phyloP scores from a whole-genome alignment of 768 basidiomycete genomes.

The Podaxis sp. region DNA sequence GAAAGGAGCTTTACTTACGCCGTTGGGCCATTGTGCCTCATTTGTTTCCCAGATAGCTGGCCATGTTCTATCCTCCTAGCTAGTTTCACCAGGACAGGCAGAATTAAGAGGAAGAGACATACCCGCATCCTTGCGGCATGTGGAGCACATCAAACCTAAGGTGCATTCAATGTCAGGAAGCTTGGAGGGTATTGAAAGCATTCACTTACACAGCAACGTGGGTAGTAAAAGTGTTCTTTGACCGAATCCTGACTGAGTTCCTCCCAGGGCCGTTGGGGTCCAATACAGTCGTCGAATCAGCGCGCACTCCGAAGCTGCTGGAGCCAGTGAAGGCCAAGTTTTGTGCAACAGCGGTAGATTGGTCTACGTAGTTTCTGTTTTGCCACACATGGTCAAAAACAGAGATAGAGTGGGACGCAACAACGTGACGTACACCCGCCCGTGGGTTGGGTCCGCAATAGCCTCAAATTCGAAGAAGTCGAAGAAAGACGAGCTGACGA shows the following conservation, averaged over 20 bases:
- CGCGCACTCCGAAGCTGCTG: slow-evolving; percentile 40
- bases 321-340: slow-evolving; percentile 52
- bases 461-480: slow-evolving; percentile 43
- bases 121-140: slow-evolving; percentile 35
- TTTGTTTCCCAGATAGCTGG: slow-evolving; percentile 56
- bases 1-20: slow-evolving; percentile 18
- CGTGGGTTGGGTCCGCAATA: slow-evolving; percentile 55
- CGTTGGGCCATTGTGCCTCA: slow-evolving; percentile 44
- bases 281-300: slow-evolving; percentile 44
- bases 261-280: slow-evolving; percentile 45
- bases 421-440: slow-evolving; percentile 46
- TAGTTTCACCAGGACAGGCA: neutral
- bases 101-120: slow-evolving; percentile 1
- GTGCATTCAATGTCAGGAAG: neutral
- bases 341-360: slow-evolving; percentile 32
- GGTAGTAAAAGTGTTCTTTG: slow-evolving; percentile 45
- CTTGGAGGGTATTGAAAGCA: neutral
- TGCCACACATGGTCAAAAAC: neutral
- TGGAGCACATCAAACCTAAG: slow-evolving; percentile 32
- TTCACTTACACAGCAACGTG: slow-evolving; percentile 49
- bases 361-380: slow-evolving; percentile 37
- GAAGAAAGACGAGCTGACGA: slow-evolving; percentile 43
- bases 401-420: neutral
- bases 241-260: slow-evolving; percentile 48
- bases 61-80: slow-evolving; percentile 27